These are phyloP conservation scores for Hyaloscypha variabilis DNA, from an alignment of 495 filamentous ascomycete species.

Conservation along the genomic window DNA sequence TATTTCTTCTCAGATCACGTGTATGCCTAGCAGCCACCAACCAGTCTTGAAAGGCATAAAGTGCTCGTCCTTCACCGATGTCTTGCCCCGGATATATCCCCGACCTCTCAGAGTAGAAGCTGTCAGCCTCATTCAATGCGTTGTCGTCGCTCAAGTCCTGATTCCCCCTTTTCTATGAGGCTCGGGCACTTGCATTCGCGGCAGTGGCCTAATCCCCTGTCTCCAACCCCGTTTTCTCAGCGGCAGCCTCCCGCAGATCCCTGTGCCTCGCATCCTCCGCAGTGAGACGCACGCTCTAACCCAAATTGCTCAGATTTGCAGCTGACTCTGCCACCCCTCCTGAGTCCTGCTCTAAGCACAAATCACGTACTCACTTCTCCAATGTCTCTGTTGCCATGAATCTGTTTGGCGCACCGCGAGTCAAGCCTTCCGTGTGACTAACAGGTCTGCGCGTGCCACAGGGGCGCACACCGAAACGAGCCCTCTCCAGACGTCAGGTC, in stretches of 20 bases:
- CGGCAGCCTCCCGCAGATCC: neutral
- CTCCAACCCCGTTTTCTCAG: neutral
- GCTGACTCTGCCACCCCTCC: slow-evolving; percentile 7
- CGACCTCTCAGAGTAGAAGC: neutral
- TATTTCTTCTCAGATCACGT: slow-evolving; percentile 3
- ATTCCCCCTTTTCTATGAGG: neutral
- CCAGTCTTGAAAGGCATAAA: neutral
- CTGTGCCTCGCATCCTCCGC: neutral
- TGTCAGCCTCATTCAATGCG: neutral
- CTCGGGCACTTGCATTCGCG: neutral
- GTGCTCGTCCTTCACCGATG: neutral
- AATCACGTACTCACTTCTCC: neutral
- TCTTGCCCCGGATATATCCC: neutral
- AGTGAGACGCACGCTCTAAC: neutral
- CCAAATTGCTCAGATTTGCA: neutral
- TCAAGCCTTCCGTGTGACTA: slow-evolving; percentile 23
- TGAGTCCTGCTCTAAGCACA: neutral
- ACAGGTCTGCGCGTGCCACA: slow-evolving; percentile 24
- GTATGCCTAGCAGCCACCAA: neutral
- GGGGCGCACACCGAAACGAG: slow-evolving; percentile 6
- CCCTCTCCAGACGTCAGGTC: slow-evolving; percentile 9
- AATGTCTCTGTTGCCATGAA: slow-evolving; percentile 6
- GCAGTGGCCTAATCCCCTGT: no score
- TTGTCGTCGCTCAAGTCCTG: neutral
- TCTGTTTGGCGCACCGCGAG: slow-evolving; percentile 2